Conservation (phyloP, 163 green algal species). For the Botryococcus braunii region DNA sequence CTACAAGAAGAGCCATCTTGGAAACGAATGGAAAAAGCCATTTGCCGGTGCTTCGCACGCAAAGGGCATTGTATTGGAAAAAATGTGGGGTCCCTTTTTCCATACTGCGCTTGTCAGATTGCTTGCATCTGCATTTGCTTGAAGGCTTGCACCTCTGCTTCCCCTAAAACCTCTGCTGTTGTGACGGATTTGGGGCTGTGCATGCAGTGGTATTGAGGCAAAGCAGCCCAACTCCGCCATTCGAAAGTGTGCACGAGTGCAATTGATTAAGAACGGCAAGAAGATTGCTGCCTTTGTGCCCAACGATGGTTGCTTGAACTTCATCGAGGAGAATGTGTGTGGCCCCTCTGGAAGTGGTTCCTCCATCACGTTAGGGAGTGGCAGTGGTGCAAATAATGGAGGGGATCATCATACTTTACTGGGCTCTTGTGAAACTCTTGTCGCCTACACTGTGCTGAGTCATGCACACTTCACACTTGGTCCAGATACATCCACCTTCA, state of each 20-base stretch:
- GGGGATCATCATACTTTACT: too few relatives aligned
- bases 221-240: constrained; percentile 99
- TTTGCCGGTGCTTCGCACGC: constrained; percentile 97
- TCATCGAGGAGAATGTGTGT: constrained; percentile 98
- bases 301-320: constrained; percentile 99
- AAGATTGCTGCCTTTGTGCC: constrained; percentile 99
- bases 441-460: too few relatives aligned
- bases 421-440: too few relatives aligned
- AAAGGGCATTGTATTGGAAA: constrained; percentile 99
- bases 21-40: constrained; percentile 99
- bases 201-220: constrained; percentile 95
- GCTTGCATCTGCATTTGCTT: neutral
- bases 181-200: neutral
- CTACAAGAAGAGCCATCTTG: constrained; percentile 98
- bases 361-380: too few relatives aligned
- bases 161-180: neutral
- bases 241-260: constrained; percentile 98
- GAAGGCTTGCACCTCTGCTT: neutral
- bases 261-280: constrained; percentile 99
- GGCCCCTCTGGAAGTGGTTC: neutral
- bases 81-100: constrained; percentile 76
- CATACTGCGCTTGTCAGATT: neutral
- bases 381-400: too few relatives aligned
- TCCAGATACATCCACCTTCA: too few relatives aligned
- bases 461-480: too few relatives aligned